phyloP scores from a whole-genome alignment of 1,284 basidiomycete species.

The Ceratobasidium theobromae region DNA sequence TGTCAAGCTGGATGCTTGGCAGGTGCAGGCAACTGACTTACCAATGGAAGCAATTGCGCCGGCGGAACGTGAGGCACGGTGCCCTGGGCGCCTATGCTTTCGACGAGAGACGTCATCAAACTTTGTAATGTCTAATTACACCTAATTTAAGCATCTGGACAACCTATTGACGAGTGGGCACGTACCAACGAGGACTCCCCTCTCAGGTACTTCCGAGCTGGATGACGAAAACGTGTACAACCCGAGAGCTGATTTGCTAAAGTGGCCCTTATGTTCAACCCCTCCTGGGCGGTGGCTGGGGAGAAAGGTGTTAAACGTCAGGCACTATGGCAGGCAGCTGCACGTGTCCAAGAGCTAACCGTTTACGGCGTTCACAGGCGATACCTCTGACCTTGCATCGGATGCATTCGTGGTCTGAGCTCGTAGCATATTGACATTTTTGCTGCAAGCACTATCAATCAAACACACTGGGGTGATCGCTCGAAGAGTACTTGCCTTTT shows the following conservation, averaged over 20 bases:
- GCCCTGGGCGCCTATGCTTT: background rate
- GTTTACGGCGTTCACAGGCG: background rate
- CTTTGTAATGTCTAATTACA: background rate
- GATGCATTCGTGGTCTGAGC: background rate
- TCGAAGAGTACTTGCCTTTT: background rate
- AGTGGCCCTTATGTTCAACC: no score
- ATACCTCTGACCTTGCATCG: background rate
- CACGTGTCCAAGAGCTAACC: background rate
- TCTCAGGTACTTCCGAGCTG: background rate
- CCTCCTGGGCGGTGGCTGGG: no score
- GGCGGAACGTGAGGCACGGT: background rate
- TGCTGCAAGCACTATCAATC: background rate
- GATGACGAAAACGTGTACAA: background rate
- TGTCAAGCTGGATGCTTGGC: background rate
- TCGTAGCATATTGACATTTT: background rate
- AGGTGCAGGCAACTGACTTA: background rate
- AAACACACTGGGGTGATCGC: background rate
- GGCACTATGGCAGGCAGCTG: no score
- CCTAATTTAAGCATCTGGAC: no score
- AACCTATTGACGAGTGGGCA: no score
- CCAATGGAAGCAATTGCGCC: slow-evolving; percentile 7
- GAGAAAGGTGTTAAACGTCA: no score
- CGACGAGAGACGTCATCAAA: slow-evolving; percentile 5
- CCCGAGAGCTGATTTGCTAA: no score
- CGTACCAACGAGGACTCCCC: no score